Percentiles rank a stretch among this genome's conserved stretches.
Evolutionary conservation across 208 protist species (phyloP).

Genomic region (Trypanosoma lewisi): DNA sequence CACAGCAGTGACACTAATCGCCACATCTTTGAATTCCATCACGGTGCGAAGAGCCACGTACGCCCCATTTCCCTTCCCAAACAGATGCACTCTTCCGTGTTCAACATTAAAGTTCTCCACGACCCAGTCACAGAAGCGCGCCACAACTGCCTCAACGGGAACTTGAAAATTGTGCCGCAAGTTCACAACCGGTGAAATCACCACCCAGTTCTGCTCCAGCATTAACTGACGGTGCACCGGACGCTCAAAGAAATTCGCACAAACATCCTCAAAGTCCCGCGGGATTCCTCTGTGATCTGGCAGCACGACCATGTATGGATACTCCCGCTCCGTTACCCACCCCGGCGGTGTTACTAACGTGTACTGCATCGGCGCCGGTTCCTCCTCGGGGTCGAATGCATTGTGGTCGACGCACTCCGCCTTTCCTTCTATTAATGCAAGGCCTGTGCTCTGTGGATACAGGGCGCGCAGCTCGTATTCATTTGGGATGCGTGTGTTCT

Average conservation of each 20-base stretch:
- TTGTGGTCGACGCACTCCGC: slow-evolving; percentile 80
- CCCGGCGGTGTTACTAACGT: slow-evolving; percentile 72
- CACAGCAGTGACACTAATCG: slow-evolving; percentile 74
- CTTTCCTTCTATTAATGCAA: slow-evolving; percentile 64
- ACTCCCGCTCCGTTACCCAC: slow-evolving; percentile 54
- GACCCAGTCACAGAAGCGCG: slow-evolving; percentile 87
- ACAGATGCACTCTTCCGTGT: slow-evolving; percentile 74
- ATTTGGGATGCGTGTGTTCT: slow-evolving; percentile 68
- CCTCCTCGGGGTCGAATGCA: slow-evolving; percentile 63
- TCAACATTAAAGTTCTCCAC: slow-evolving; percentile 71
- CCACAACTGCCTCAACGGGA: slow-evolving; percentile 76
- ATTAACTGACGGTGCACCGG: slow-evolving; percentile 65
- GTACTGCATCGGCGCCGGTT: slow-evolving; percentile 67
- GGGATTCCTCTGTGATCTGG: slow-evolving; percentile 72
- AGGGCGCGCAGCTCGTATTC: slow-evolving; percentile 80
- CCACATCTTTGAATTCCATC: slow-evolving; percentile 73
- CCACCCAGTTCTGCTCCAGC: slow-evolving; percentile 69
- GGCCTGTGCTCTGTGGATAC: slow-evolving; percentile 73
- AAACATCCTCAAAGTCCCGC: slow-evolving; percentile 86
- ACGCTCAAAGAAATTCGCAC: slow-evolving; percentile 84
- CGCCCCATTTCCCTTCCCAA: slow-evolving; percentile 82
- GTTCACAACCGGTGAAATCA: slow-evolving; percentile 77
- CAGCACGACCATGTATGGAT: slow-evolving; percentile 82
- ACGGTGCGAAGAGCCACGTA: slow-evolving; percentile 78
- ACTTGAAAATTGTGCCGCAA: slow-evolving; percentile 76